A percentile compares a stretch with the other conserved stretches of the same genome.
Evolutionary conservation across 805 yeast species (phyloP).

Genomic region (Candida verbasci): DNA sequence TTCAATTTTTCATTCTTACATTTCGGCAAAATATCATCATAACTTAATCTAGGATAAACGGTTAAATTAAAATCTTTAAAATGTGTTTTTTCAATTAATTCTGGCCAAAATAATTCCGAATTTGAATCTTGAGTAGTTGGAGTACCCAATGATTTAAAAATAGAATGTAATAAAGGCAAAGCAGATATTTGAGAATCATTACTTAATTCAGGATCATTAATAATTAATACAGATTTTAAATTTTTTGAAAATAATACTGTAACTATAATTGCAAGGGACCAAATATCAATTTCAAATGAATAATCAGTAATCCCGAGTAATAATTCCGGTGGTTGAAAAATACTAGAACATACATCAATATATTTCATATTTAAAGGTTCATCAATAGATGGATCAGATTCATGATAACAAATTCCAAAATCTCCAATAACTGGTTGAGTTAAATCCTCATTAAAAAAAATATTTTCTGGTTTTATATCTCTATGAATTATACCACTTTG

Average conservation of each 20-base stretch:
- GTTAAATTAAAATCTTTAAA: constrained; percentile 24
- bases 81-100: constrained; percentile 27
- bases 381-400: not conserved
- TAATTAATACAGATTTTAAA: constrained; percentile 25
- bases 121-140: constrained; percentile 32
- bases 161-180: constrained; percentile 50
- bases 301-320: constrained; percentile 58
- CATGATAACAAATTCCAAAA: constrained; percentile 52
- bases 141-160: constrained; percentile 59
- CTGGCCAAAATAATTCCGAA: constrained; percentile 28
- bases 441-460: constrained; percentile 19
- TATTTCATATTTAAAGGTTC: constrained; percentile 38
- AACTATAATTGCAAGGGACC: constrained; percentile 66
- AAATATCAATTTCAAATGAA: constrained; percentile 55
- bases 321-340: constrained; percentile 72
- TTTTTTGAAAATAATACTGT: constrained; percentile 43
- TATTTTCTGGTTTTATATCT: constrained; percentile 37
- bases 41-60: constrained; percentile 6
- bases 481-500: constrained; percentile 34
- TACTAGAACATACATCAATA: constrained; percentile 62
- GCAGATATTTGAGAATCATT: constrained; percentile 46
- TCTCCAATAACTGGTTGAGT: constrained; percentile 47
- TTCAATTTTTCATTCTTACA: constrained; percentile 14
- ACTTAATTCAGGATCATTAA: constrained; percentile 21
- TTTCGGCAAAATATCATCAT: constrained; percentile 12